These are phyloP conservation scores for Gamarada debralockiae DNA, from an alignment of 495 filamentous ascomycete species.

Conservation along the genomic window DNA sequence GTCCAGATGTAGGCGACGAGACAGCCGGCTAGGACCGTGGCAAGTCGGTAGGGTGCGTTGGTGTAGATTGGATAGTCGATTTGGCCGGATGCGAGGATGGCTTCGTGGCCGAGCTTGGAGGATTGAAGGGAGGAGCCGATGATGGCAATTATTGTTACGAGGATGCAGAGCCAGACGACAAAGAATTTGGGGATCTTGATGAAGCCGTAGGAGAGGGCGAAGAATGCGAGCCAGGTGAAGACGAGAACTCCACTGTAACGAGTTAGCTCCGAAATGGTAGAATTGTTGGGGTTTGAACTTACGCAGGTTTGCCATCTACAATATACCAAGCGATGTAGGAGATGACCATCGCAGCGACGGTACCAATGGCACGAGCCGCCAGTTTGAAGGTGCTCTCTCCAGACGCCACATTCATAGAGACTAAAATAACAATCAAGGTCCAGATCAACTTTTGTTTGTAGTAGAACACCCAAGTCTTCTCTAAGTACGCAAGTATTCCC, in stretches of 20 bases:
- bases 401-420: constrained; percentile 56
- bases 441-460: constrained; percentile 68
- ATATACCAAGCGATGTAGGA: constrained; percentile 74
- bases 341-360: constrained; percentile 62
- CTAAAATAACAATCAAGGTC: constrained; percentile 72
- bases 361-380: constrained; percentile 62
- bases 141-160: constrained; percentile 67
- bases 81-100: constrained; percentile 61
- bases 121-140: constrained; percentile 63
- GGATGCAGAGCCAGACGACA: constrained; percentile 57
- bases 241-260: neutral
- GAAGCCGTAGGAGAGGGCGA: constrained; percentile 51
- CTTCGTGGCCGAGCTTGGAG: constrained; percentile 50
- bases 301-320: constrained; percentile 54
- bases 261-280: no score
- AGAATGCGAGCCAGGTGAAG: neutral
- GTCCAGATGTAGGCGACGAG: constrained; percentile 76
- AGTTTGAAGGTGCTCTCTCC: constrained; percentile 71
- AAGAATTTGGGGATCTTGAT: constrained; percentile 61
- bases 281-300: no score
- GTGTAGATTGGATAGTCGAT: constrained; percentile 63
- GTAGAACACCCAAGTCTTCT: constrained; percentile 64
- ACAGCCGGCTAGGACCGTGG: constrained; percentile 65
- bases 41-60: constrained; percentile 67
- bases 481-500: constrained; percentile 61